A percentile compares a stretch with the other conserved stretches of the same genome.
phyloP scores from a whole-genome alignment of 768 basidiomycete species.

The Panus rudis region DNA sequence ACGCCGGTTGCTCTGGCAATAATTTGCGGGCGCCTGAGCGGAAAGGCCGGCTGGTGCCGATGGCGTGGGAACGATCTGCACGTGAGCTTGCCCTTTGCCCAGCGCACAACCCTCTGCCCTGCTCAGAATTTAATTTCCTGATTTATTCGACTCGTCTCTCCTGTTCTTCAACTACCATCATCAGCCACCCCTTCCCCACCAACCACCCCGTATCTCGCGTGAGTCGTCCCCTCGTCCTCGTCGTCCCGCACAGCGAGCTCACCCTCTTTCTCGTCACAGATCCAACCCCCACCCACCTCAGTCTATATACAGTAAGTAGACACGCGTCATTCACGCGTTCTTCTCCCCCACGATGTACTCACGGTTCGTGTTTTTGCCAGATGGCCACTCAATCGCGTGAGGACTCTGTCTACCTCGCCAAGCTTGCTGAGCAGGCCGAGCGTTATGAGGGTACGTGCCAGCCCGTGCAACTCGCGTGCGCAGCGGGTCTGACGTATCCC shows the following conservation, averaged over 20 bases:
- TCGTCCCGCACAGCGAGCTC: constrained; percentile 30
- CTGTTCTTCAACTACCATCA: constrained; percentile 41
- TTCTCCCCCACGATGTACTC: constrained; percentile 17
- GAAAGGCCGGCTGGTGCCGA: no score
- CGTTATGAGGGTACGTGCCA: constrained; percentile 81
- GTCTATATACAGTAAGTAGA: constrained; percentile 35
- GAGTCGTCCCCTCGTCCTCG: constrained; percentile 29
- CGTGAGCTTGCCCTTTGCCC: constrained; percentile 36
- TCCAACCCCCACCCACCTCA: constrained; percentile 15
- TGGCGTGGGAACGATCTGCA: constrained; percentile 20
- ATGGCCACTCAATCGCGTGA: constrained; percentile 81
- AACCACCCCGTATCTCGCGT: constrained; percentile 30
- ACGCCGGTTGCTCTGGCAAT: no score
- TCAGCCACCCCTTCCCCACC: constrained; percentile 32
- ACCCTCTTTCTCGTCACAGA: constrained; percentile 16
- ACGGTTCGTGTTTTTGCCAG: constrained; percentile 29
- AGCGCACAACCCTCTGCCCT: constrained; percentile 63
- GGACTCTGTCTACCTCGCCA: constrained; percentile 99
- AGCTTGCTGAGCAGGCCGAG: constrained; percentile 99
- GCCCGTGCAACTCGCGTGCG: constrained; percentile 5
- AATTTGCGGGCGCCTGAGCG: no score
- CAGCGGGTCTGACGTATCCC: constrained; percentile 11
- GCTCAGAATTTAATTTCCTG: constrained; percentile 58
- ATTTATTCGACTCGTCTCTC: constrained; percentile 39
- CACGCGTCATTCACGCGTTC: constrained; percentile 29